Evolutionary conservation across 2,329 filamentous ascomycete species (phyloP).

Genomic region (Penicillium sclerotigenum): DNA sequence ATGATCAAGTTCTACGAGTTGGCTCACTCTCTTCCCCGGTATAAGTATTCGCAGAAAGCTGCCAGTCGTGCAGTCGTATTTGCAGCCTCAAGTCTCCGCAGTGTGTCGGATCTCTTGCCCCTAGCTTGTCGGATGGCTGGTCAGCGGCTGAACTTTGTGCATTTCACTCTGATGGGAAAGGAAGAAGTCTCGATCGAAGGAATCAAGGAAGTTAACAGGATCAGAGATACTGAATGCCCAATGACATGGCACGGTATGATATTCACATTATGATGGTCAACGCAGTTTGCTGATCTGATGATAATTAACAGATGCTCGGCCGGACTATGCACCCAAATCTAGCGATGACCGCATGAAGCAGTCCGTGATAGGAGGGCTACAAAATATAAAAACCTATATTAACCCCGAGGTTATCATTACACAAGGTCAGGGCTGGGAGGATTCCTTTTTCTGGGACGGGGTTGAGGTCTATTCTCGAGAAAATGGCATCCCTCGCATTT

Average conservation of each 20-base stretch:
- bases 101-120: conserved; percentile 69
- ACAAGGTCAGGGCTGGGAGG: conserved; percentile 66
- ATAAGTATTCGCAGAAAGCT: conserved; percentile 55
- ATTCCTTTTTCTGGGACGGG: conserved; percentile 63
- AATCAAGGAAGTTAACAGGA: conserved; percentile 72
- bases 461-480: conserved; percentile 55
- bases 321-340: conserved; percentile 68
- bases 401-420: conserved; percentile 73
- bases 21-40: conserved; percentile 58
- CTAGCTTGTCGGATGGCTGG: conserved; percentile 82
- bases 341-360: conserved; percentile 66
- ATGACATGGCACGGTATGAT: conserved; percentile 57
- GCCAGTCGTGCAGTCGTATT: conserved; percentile 68
- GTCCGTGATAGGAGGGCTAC: conserved; percentile 62
- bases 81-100: conserved; percentile 69
- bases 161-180: conserved; percentile 75
- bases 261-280: conserved; percentile 46
- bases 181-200: conserved; percentile 66
- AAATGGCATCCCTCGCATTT: conserved; percentile 64
- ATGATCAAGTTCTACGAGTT: conserved; percentile 67
- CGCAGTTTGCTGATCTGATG: not conserved
- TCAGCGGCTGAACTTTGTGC: conserved; percentile 68
- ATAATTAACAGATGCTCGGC: conserved; percentile 60
- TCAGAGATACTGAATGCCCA: conserved; percentile 64
- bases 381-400: conserved; percentile 69